Conservation (phyloP, 2,329 filamentous ascomycete genomes). For the Xenoacremonium recifei region DNA sequence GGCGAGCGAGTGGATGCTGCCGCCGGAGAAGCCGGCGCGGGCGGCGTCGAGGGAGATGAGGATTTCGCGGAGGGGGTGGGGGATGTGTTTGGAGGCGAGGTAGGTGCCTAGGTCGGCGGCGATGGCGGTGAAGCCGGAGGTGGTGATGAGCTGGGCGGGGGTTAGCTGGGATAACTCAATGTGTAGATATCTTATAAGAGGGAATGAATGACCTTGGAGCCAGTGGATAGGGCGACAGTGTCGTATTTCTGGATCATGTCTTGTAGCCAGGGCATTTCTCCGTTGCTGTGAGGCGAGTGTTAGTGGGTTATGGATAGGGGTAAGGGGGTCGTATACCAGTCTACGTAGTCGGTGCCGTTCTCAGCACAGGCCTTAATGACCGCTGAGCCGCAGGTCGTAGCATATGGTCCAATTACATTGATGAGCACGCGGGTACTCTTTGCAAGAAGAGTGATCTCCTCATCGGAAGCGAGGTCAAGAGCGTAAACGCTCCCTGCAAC, state of each 20-base stretch:
- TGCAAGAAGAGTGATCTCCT: not conserved
- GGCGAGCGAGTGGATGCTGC: slow-evolving; percentile 17
- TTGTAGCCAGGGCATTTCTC: slow-evolving; percentile 18
- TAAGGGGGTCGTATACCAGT: slow-evolving; percentile 13
- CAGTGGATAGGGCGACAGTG: slow-evolving; percentile 7
- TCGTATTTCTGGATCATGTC: slow-evolving; percentile 12
- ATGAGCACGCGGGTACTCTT: slow-evolving; percentile 1
- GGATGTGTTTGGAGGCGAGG: slow-evolving; percentile 11
- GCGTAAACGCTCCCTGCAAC: not conserved
- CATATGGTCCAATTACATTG: slow-evolving; percentile 16
- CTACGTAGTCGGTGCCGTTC: slow-evolving; percentile 20
- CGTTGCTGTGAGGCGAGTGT: slow-evolving; percentile 8
- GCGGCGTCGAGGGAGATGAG: slow-evolving; percentile 12
- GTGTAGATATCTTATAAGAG: not conserved
- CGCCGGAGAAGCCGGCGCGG: slow-evolving; percentile 14
- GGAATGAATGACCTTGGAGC: slow-evolving; percentile 6
- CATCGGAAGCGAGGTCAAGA: slow-evolving; percentile 3
- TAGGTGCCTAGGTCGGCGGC: slow-evolving; percentile 17
- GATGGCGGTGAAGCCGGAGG: slow-evolving; percentile 16
- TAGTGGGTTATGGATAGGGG: too few relatives aligned
- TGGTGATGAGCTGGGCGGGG: slow-evolving; percentile 15
- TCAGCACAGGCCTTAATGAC: slow-evolving; percentile 18
- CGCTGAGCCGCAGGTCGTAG: slow-evolving; percentile 11
- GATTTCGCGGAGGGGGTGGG: slow-evolving; percentile 11
- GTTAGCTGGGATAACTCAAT: not conserved